phyloP scores from a whole-genome alignment of 1,284 basidiomycete genomes.

The Ceratobasidium sp. region DNA sequence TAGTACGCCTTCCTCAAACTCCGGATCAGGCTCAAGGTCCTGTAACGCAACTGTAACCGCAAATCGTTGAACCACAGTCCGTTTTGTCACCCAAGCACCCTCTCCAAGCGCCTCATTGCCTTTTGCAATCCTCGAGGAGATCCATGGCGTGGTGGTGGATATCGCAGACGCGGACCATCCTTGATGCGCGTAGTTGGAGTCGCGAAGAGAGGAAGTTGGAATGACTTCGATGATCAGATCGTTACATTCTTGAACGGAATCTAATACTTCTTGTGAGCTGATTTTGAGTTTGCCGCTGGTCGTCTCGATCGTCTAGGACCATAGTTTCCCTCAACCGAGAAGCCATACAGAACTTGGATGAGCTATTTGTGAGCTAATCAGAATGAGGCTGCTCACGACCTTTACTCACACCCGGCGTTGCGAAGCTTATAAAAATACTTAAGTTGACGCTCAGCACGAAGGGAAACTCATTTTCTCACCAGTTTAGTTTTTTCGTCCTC shows the following conservation, averaged over 20 bases:
- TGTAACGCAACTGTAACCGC: background rate
- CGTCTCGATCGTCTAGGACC: background rate
- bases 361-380: background rate
- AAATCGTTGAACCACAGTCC: constrained; percentile 10
- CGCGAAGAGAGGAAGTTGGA: background rate
- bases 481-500: no score
- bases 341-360: constrained; percentile 9
- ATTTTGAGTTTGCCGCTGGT: background rate
- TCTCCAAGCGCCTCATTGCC: background rate
- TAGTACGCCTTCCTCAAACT: constrained; percentile 7
- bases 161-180: constrained; percentile 9
- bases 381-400: background rate
- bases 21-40: background rate
- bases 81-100: constrained; percentile 10
- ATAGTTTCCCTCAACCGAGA: constrained; percentile 14
- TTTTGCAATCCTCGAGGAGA: background rate
- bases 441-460: no score
- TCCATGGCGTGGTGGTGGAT: background rate
- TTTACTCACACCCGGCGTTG: constrained; percentile 10
- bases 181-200: constrained; percentile 24
- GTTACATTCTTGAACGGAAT: constrained; percentile 8
- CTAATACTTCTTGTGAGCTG: background rate
- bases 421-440: background rate
- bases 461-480: background rate
- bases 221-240: background rate